Percentiles rank a stretch among this genome's conserved stretches.
These are phyloP conservation scores for Pseudisothecium myosuroides DNA, from an alignment of 225 moss, liverwort and hornwort species.

Conservation along the genomic window DNA sequence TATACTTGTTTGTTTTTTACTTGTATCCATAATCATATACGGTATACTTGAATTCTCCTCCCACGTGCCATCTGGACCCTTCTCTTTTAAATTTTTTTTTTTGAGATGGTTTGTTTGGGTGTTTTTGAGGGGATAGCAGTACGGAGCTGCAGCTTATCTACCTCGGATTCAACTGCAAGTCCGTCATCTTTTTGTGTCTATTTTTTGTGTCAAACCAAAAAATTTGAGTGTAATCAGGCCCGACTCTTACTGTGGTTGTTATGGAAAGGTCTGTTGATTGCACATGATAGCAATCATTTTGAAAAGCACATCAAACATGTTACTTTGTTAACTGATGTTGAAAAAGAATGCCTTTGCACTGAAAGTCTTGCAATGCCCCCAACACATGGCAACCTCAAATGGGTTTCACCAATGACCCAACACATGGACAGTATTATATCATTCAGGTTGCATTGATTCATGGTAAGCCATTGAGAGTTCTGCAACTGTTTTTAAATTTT, in stretches of 20 bases:
- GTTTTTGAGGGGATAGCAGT: neutral
- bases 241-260: neutral
- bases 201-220: neutral
- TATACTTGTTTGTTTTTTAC: fast-evolving
- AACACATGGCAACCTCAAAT: no score
- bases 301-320: neutral
- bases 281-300: neutral
- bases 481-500: neutral
- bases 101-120: neutral
- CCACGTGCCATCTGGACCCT: neutral
- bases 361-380: neutral
- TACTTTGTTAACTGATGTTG: neutral
- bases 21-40: neutral
- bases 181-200: neutral
- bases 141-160: neutral
- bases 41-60: neutral
- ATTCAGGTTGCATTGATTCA: neutral
- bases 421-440: neutral
- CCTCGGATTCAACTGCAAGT: neutral
- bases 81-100: neutral
- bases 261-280: neutral
- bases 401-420: no score
- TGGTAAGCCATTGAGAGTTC: neutral
- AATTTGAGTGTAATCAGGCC: neutral
- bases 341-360: neutral